A percentile compares a stretch with the other conserved stretches of the same genome.
These are phyloP conservation scores for Infundibulicybe gibba DNA, from an alignment of 768 basidiomycete species.

Conservation along the genomic window DNA sequence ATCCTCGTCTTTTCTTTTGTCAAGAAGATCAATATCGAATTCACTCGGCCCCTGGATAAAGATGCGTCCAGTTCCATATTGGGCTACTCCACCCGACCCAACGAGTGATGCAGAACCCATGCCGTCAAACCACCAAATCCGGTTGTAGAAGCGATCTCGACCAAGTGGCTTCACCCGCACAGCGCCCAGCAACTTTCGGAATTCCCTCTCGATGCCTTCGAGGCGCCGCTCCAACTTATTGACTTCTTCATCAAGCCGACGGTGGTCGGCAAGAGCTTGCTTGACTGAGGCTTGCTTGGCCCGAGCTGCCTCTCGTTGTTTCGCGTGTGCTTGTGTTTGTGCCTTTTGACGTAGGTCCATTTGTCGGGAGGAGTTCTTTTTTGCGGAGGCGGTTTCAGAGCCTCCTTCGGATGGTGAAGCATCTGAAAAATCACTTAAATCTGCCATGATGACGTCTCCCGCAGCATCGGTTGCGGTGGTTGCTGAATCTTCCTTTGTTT, in stretches of 20 bases:
- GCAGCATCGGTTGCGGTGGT: constrained; percentile 42
- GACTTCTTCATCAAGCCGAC: constrained; percentile 84
- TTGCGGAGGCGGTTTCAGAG: constrained; percentile 55
- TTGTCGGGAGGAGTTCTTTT: constrained; percentile 44
- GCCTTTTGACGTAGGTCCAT: constrained; percentile 51
- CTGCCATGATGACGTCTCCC: constrained; percentile 59
- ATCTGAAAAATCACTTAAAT: constrained; percentile 74
- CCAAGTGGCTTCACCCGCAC: constrained; percentile 88
- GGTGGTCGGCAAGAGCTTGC: constrained; percentile 79
- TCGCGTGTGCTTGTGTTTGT: constrained; percentile 60
- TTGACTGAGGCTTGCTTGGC: constrained; percentile 77
- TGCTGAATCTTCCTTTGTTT: constrained; percentile 45
- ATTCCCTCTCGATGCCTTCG: constrained; percentile 89
- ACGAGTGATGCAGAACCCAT: constrained; percentile 82
- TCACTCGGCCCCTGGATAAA: constrained; percentile 92
- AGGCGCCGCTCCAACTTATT: constrained; percentile 77
- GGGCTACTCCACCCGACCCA: constrained; percentile 71
- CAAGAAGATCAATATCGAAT: constrained; percentile 71
- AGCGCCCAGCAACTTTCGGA: constrained; percentile 82
- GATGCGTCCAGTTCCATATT: constrained; percentile 86
- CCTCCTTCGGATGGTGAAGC: constrained; percentile 50
- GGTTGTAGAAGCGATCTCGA: constrained; percentile 89
- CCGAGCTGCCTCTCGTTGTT: constrained; percentile 77
- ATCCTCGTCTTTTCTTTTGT: constrained; percentile 53
- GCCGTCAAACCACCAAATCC: constrained; percentile 99